phyloP scores from a whole-genome alignment of 495 filamentous ascomycete species.

The Aspergillus wentii region DNA sequence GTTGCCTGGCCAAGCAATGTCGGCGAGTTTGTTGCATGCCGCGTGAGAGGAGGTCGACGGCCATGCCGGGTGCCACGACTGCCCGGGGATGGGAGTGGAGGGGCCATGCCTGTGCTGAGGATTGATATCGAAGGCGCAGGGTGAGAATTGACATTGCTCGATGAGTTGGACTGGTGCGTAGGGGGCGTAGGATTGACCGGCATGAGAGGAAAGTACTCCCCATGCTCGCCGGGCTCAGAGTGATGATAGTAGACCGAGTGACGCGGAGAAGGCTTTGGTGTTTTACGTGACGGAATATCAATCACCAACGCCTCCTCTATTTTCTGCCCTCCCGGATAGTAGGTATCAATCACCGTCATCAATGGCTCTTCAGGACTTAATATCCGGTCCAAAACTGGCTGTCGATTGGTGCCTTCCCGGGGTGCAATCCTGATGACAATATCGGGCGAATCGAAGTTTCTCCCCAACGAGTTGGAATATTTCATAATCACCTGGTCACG shows the following conservation, averaged over 20 bases:
- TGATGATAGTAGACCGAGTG: constrained; percentile 51
- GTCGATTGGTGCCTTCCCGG: constrained; percentile 42
- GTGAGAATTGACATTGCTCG: constrained; percentile 20
- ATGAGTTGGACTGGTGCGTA: constrained; percentile 34
- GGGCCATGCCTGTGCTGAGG: constrained; percentile 71
- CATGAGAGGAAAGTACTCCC: constrained; percentile 90
- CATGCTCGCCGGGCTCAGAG: constrained; percentile 66
- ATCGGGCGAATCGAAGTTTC: constrained; percentile 85
- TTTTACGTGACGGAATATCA: constrained; percentile 76
- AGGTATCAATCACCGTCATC: constrained; percentile 68
- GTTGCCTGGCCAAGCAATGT: constrained; percentile 49
- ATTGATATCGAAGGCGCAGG: constrained; percentile 63
- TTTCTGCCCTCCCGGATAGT: constrained; percentile 83
- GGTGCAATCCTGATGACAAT: constrained; percentile 61
- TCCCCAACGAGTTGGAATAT: constrained; percentile 88
- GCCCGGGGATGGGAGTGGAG: constrained; percentile 81
- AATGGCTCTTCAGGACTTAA: constrained; percentile 88
- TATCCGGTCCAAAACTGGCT: constrained; percentile 54
- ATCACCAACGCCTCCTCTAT: constrained; percentile 91
- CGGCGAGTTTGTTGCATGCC: constrained; percentile 80
- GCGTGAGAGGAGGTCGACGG: constrained; percentile 40
- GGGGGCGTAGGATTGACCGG: constrained; percentile 46
- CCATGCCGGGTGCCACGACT: constrained; percentile 44
- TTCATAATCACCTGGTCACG: constrained; percentile 88
- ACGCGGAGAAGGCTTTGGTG: constrained; percentile 77